These are phyloP conservation scores for Pelargonium fulgidum DNA, from an alignment of 441 rosid genomes.

Conservation along the genomic window DNA sequence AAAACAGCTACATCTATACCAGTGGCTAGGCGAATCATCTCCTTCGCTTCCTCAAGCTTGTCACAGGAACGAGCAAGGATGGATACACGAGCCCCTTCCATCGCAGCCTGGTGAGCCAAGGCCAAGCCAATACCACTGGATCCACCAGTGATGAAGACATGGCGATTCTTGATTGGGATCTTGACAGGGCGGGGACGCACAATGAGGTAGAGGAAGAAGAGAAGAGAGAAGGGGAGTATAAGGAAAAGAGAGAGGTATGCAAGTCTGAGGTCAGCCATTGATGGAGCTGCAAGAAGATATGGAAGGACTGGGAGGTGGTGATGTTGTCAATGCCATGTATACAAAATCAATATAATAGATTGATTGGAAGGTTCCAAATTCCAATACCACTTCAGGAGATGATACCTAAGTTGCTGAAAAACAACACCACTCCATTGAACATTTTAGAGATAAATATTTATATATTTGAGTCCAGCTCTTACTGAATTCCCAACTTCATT, in stretches of 20 bases:
- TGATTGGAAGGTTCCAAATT: too few species aligned
- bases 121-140: constrained; percentile 59
- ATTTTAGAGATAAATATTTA: too few species aligned
- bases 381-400: too few species aligned
- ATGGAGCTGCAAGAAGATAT: background rate
- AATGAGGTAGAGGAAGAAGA: constrained; percentile 38
- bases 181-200: constrained; percentile 56
- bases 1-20: constrained; percentile 60
- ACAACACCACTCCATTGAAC: too few species aligned
- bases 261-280: constrained; percentile 22
- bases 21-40: constrained; percentile 30
- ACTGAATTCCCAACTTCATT: too few species aligned
- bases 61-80: background rate
- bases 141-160: constrained; percentile 89
- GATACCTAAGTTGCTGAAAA: too few species aligned
- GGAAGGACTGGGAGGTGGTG: too few species aligned
- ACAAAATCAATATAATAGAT: too few species aligned
- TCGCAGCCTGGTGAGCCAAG: background rate
- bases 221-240: constrained; percentile 36
- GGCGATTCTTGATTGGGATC: constrained; percentile 67
- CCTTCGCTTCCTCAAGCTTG: constrained; percentile 4
- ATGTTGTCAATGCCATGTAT: too few species aligned
- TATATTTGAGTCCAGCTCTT: too few species aligned
- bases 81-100: background rate
- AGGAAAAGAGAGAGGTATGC: constrained; percentile 30